Evolutionary conservation across 257 asterid species (phyloP).

Genomic region (Ajuga chamaepitys): DNA sequence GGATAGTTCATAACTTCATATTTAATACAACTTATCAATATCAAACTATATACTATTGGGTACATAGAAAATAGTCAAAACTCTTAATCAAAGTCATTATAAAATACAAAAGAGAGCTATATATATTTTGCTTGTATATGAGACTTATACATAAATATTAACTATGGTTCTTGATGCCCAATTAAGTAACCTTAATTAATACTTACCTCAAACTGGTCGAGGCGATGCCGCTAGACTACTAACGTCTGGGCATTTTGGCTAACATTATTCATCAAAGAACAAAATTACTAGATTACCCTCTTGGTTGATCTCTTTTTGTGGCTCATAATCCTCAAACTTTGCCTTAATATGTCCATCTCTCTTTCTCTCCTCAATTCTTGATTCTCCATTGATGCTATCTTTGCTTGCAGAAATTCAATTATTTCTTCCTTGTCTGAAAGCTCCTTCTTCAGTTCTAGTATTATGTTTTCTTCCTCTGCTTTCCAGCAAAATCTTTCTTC

Average conservation of each 20-base stretch:
- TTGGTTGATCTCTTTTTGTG: conserved; percentile 39
- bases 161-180: neutral
- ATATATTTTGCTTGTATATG: neutral
- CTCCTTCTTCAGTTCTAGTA: conserved; percentile 44
- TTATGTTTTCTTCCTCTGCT: conserved; percentile 32
- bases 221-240: too few species aligned
- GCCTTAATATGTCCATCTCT: conserved; percentile 67
- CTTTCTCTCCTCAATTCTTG: conserved; percentile 54
- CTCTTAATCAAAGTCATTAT: too few species aligned
- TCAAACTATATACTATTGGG: too few species aligned
- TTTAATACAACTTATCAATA: too few species aligned
- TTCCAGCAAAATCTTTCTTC: conserved; percentile 49
- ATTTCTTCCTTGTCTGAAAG: conserved; percentile 44
- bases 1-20: too few species aligned
- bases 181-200: neutral
- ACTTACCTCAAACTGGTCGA: too few species aligned
- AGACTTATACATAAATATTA: neutral
- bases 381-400: conserved; percentile 45
- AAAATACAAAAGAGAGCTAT: neutral
- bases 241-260: too few species aligned
- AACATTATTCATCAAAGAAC: neutral
- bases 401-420: conserved; percentile 41
- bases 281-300: neutral
- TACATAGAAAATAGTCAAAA: too few species aligned
- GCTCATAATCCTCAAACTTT: conserved; percentile 71